Evolutionary conservation across 352 stramenopile genomes (phyloP), one percentile per base, ranked within the genome.

Genomic region (Phytopythium mirpurense): DNA sequence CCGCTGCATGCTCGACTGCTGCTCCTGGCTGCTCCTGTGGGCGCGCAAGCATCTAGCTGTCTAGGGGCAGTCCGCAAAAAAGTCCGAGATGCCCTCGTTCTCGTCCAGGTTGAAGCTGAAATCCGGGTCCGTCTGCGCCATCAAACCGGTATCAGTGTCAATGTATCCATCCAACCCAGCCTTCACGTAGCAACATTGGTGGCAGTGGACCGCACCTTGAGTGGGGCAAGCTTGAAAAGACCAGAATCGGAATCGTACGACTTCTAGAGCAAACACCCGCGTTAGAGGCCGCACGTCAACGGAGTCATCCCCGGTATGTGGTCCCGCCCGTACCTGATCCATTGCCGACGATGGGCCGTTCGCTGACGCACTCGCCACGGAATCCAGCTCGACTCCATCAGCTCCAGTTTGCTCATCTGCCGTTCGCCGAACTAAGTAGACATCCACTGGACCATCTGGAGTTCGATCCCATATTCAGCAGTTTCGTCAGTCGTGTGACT

Each of bases 41-140:
- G 50, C 41, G 43, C 26, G 38, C 26, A 21, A 14, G 16, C 32
- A 21, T 34, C 34, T 21, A 44, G 21, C 32, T 23, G 16, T 54
- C 47, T 54, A 91, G 16, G 80, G 68, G 54, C 82, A 88, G 44
- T 90, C 78, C 21, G 82, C 63, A 59, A 95, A 95, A 55, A 95
- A 95, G 56, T 95, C 84, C 37, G 83, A 93, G 37, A 93, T 91
- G 41, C 84, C 83, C 74, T 93, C 84, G 47, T 62, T 90, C 47
- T 93, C 83, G 53, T 93, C 83, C 34, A 95, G 63, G 54, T 93
- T 95, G 63, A 95, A 95, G 64, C 78, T 90, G 51, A 95, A 95
- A 65, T 95, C 84, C 34, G 84, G 84, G 67, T 95, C 84, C 47
- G 83, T 80, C 79, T 91, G 57, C 32, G 9, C 53, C 26, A 63